phyloP scores from a whole-genome alignment of 164 flowering plant genomes.

The Chimonanthus salicifolius region DNA sequence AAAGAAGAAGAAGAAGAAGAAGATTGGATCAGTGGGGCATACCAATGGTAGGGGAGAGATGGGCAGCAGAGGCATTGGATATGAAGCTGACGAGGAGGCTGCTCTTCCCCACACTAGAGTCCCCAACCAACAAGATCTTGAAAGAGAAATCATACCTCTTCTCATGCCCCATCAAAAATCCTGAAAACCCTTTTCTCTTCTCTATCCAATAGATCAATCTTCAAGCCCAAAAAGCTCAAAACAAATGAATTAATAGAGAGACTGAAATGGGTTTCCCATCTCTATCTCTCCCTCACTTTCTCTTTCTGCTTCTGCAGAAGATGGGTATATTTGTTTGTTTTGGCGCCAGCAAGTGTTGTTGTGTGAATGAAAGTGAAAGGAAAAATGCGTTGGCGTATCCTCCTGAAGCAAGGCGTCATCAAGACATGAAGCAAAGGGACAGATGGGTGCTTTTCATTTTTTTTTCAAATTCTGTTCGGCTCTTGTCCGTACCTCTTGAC shows the following conservation, averaged over 20 bases:
- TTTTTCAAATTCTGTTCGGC: neutral
- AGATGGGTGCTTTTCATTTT: neutral
- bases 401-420: neutral
- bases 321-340: neutral
- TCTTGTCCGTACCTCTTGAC: neutral
- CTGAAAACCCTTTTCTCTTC: too few species aligned
- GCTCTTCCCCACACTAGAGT: slow-evolving; percentile 68
- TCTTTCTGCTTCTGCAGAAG: neutral
- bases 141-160: slow-evolving; percentile 47
- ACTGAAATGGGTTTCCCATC: neutral
- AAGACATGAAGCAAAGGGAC: neutral
- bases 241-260: too few species aligned
- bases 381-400: neutral
- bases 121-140: slow-evolving; percentile 66
- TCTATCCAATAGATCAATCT: too few species aligned
- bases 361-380: neutral
- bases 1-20: too few species aligned
- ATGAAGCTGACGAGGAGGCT: slow-evolving; percentile 63
- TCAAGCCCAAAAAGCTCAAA: too few species aligned
- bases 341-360: neutral
- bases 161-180: too few species aligned
- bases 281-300: neutral
- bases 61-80: slow-evolving; percentile 35
- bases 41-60: slow-evolving; percentile 67
- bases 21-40: neutral